Evolutionary conservation across 1,284 basidiomycete genomes (phyloP), one percentile per base, ranked within the genome.

Genomic region (Sporisorium graminicola): DNA sequence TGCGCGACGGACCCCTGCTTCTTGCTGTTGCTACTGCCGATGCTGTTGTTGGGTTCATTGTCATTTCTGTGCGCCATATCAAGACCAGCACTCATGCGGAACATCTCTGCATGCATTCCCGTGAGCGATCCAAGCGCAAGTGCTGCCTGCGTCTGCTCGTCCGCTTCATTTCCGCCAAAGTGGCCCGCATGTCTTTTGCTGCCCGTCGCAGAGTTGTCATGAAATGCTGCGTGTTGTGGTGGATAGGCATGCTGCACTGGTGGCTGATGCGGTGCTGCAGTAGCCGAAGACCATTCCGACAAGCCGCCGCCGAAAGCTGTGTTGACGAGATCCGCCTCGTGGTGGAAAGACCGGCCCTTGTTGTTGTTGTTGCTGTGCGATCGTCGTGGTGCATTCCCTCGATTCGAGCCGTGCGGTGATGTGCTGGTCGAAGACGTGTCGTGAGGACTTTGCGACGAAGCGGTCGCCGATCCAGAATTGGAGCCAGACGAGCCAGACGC

Each of bases 81-180:
- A 13, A 77, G 66, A 16, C 74, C 74, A 0, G 74, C 74, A 31
- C 59, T 70, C 66, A 77, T 77, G 27, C 66, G 66, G 66, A 77
- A 77, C 74, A 77, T 73, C 20, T 77, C 74, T 20, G 74, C 74
- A 44, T 77, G 74, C 66, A 77, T 69, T 22, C 74, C 70, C 9
- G 74, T 69, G 40, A 77, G 54, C 10, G 66, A 70, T 13, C 69
- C 66, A 0, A 77, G 58, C 1, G 70, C 74, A 2, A 77, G 57
- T 3, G 73, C 73, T 16, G 73, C 73, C 29, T 75, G 73, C 6
- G 63, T 75, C 60, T 75, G 73, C 50, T 75, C 73, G 22, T 75
- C 73, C 5, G 67, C 64, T 12, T 75, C 73, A 2, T 61, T 59
- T 8, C 27, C 22, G 29, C 73, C 60, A 50, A 73, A 59, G 26